phyloP scores from a whole-genome alignment of 805 yeast species.

The Kuraishia molischiana region DNA sequence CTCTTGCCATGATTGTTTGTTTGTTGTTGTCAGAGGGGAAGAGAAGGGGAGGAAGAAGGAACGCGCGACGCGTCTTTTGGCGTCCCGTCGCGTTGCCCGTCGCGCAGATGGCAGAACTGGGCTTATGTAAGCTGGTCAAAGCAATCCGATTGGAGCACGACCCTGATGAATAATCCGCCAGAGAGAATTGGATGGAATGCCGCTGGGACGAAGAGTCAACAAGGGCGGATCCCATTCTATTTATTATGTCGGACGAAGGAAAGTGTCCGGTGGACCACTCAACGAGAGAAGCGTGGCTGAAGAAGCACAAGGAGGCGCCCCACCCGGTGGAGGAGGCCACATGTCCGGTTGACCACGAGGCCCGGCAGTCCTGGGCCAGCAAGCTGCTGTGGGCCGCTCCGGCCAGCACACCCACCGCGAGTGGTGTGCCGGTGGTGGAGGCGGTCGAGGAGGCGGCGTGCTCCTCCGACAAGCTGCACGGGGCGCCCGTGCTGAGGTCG shows the following conservation, averaged over 20 bases:
- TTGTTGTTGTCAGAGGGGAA: neutral
- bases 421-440: slow-evolving; percentile 33
- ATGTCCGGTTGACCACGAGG: slow-evolving; percentile 29
- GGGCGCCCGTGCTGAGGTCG: slow-evolving; percentile 20
- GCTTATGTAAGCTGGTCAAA: too few relatives aligned
- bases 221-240: too few relatives aligned
- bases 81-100: too few relatives aligned
- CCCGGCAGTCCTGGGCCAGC: slow-evolving; percentile 27
- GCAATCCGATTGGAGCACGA: too few relatives aligned
- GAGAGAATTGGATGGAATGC: too few relatives aligned
- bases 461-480: slow-evolving; percentile 33
- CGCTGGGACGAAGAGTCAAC: too few relatives aligned
- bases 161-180: too few relatives aligned
- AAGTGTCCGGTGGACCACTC: slow-evolving; percentile 64
- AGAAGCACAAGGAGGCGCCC: slow-evolving; percentile 10
- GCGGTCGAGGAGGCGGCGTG: slow-evolving; percentile 18
- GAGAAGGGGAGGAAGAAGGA: neutral
- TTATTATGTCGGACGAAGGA: neutral
- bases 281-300: slow-evolving; percentile 52
- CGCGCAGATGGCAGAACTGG: too few relatives aligned
- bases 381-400: slow-evolving; percentile 3
- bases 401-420: slow-evolving; percentile 7
- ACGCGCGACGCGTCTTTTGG: slow-evolving; percentile 1
- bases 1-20: slow-evolving; percentile 22
- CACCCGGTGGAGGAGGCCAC: slow-evolving; percentile 9